Percentiles rank a stretch among this genome's conserved stretches.
These are phyloP conservation scores for Polychaeton citri DNA, from an alignment of 2,329 filamentous ascomycete species.

Conservation along the genomic window DNA sequence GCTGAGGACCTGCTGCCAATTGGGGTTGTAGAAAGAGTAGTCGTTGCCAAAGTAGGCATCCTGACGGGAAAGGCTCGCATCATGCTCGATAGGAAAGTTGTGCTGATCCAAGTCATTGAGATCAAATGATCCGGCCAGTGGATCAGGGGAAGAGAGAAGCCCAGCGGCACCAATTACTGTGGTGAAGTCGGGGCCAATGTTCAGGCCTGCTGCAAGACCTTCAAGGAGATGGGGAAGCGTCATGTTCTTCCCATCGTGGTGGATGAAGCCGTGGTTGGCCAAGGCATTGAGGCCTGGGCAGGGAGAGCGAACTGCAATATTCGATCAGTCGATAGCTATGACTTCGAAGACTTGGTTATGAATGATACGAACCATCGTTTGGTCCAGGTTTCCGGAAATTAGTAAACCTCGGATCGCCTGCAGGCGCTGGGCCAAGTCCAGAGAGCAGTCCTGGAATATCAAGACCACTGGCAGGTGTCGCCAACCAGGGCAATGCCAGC, in stretches of 20 bases:
- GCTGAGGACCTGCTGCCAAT: conserved; percentile 17
- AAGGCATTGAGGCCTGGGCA: conserved; percentile 16
- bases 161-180: conserved; percentile 14
- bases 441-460: conserved; percentile 9
- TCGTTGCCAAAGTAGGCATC: conserved; percentile 24
- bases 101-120: conserved; percentile 16
- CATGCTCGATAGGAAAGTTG: conserved; percentile 25
- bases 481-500: not conserved
- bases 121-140: conserved; percentile 10
- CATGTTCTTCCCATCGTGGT: conserved; percentile 12
- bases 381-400: conserved; percentile 13
- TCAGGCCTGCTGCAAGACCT: conserved; percentile 15
- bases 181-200: conserved; percentile 17
- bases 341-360: no score
- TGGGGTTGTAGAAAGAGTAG: conserved; percentile 20
- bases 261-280: conserved; percentile 14
- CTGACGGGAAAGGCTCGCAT: conserved; percentile 20
- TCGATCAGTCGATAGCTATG: no score
- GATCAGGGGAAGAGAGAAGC: conserved; percentile 11
- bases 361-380: conserved; percentile 8
- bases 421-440: conserved; percentile 12
- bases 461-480: not conserved
- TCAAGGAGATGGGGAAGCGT: conserved; percentile 13
- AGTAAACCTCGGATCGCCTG: conserved; percentile 14
- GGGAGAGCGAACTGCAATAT: conserved; percentile 15